phyloP scores from a whole-genome alignment of 1,284 basidiomycete species.

The Thelephora terrestris region DNA sequence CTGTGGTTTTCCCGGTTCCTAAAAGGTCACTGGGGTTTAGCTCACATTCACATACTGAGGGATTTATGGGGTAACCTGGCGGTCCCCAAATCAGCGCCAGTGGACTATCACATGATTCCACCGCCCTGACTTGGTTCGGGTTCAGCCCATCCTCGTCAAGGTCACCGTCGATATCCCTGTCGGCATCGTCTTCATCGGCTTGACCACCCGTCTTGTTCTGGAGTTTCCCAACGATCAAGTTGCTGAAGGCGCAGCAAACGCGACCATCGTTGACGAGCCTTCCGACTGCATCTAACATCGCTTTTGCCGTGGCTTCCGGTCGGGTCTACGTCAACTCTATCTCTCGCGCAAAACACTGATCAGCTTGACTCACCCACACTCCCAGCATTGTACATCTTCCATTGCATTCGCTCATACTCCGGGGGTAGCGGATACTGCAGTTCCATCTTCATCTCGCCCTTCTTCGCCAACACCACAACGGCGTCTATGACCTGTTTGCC shows the following conservation, averaged over 20 bases:
- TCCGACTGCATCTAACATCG: conserved; percentile 51
- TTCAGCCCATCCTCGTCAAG: conserved; percentile 27
- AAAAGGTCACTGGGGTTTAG: not conserved
- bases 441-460: conserved; percentile 44
- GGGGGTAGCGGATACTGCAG: conserved; percentile 47
- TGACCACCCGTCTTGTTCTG: conserved; percentile 4
- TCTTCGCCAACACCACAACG: conserved; percentile 35
- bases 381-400: conserved; percentile 53
- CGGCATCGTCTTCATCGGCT: conserved; percentile 1
- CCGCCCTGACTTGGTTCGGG: conserved; percentile 40
- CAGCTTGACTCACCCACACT: conserved; percentile 33
- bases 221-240: conserved; percentile 28
- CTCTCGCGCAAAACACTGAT: not conserved
- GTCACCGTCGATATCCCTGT: conserved; percentile 3
- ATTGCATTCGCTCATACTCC: conserved; percentile 45
- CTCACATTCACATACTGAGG: not conserved
- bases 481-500: conserved; percentile 41
- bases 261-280: conserved; percentile 32
- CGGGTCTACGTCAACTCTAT: not conserved
- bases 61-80: conserved; percentile 32
- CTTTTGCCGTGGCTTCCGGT: conserved; percentile 42
- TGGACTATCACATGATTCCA: conserved; percentile 28
- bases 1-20: conserved; percentile 64
- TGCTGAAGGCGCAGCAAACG: conserved; percentile 39
- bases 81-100: conserved; percentile 58